phyloP scores from a whole-genome alignment of 2,329 filamentous ascomycete genomes.

The Trichoderma oligosporum region DNA sequence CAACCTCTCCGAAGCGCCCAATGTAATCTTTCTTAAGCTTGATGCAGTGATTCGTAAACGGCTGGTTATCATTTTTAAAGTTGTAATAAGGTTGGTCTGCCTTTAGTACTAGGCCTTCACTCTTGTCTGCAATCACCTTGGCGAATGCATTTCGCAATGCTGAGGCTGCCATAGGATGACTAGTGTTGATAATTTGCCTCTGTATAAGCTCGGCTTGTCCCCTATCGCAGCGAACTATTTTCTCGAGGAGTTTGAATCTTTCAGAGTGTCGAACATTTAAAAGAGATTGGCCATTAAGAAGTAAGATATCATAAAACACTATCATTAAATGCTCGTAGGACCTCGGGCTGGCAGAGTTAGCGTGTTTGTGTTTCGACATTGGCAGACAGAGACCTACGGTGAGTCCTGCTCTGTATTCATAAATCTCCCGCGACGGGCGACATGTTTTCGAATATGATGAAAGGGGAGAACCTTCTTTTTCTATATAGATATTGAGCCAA shows the following conservation, averaged over 20 bases:
- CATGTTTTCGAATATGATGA: slow-evolving; percentile 76
- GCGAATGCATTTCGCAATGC: slow-evolving; percentile 63
- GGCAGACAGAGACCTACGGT: slow-evolving; percentile 44
- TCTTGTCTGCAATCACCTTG: slow-evolving; percentile 58
- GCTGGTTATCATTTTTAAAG: slow-evolving; percentile 36
- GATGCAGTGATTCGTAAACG: slow-evolving; percentile 56
- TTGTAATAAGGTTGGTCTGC: slow-evolving; percentile 75
- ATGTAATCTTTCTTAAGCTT: slow-evolving; percentile 89
- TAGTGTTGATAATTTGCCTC: slow-evolving; percentile 65
- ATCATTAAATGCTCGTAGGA: slow-evolving; percentile 58
- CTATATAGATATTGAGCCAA: slow-evolving; percentile 26
- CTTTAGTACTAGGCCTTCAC: slow-evolving; percentile 81
- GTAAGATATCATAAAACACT: slow-evolving; percentile 56
- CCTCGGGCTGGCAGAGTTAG: slow-evolving; percentile 38
- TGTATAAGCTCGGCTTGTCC: slow-evolving; percentile 66
- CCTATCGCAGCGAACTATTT: slow-evolving; percentile 47
- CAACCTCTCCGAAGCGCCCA: slow-evolving; percentile 70
- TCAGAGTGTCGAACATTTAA: slow-evolving; percentile 52
- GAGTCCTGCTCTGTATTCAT: slow-evolving; percentile 68
- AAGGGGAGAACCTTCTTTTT: slow-evolving; percentile 67
- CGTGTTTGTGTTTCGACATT: not conserved
- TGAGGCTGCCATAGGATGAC: slow-evolving; percentile 45
- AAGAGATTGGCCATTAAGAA: slow-evolving; percentile 52
- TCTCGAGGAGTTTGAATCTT: slow-evolving; percentile 56
- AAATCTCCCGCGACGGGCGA: slow-evolving; percentile 66